Conservation (phyloP, 2,329 filamentous ascomycete genomes). For the Hirsutella minnesotensis region DNA sequence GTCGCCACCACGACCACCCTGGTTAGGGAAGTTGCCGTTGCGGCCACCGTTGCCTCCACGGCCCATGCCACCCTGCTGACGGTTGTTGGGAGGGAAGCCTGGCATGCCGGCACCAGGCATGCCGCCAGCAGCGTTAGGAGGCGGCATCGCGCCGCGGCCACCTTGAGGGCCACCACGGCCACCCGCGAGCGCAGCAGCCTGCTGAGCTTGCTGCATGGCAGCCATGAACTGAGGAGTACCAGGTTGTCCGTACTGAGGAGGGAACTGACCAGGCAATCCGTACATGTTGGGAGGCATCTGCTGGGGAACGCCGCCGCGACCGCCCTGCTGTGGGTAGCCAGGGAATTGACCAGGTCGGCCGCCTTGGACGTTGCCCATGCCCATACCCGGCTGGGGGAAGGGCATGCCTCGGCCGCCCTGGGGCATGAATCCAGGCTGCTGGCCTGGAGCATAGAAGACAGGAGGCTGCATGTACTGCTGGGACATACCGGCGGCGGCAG, state of each 20-base stretch:
- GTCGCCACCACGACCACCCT: conserved; percentile 35
- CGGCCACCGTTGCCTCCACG: conserved; percentile 30
- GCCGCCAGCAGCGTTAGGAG: conserved; percentile 43
- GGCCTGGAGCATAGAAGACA: conserved; percentile 83
- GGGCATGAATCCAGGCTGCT: conserved; percentile 60
- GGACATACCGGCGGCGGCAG: conserved; percentile 79
- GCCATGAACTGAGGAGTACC: conserved; percentile 69
- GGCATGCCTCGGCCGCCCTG: conserved; percentile 54
- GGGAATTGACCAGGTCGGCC: conserved; percentile 82
- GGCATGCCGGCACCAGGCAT: conserved; percentile 40
- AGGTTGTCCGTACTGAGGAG: conserved; percentile 69
- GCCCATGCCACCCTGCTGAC: conserved; percentile 38
- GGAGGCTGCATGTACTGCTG: conserved; percentile 79
- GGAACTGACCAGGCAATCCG: conserved; percentile 67
- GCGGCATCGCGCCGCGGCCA: conserved; percentile 64
- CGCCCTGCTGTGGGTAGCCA: conserved; percentile 74
- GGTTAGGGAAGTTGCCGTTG: conserved; percentile 31
- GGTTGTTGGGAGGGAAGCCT: conserved; percentile 45
- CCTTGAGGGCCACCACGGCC: conserved; percentile 55
- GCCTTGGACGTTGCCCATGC: conserved; percentile 60
- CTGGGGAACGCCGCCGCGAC: conserved; percentile 77
- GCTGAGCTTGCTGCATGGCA: conserved; percentile 70
- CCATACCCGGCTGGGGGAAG: conserved; percentile 53
- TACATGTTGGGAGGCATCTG: conserved; percentile 84
- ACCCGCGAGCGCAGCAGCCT: conserved; percentile 43